A percentile compares a stretch with the other conserved stretches of the same genome.
Evolutionary conservation across 2,329 filamentous ascomycete genomes (phyloP).

Genomic region (Pseudocercospora fijiensis): DNA sequence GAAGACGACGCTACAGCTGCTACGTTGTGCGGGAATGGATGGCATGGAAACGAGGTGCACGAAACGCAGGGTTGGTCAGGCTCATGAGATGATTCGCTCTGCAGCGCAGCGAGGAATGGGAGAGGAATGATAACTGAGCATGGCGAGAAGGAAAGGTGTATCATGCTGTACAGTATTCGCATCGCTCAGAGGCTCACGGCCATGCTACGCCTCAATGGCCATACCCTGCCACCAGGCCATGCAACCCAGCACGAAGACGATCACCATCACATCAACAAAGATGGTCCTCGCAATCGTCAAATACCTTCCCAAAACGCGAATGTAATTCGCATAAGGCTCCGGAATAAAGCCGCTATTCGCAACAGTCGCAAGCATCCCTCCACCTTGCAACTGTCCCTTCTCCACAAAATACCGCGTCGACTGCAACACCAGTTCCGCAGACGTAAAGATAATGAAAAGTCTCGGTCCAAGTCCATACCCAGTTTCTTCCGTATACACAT

Average conservation of each 20-base stretch:
- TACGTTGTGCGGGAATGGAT: neutral
- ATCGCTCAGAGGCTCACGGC: neutral
- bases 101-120: neutral
- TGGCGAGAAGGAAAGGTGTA: neutral
- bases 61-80: neutral
- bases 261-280: slow-evolving; percentile 69
- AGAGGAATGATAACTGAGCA: neutral
- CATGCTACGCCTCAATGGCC: slow-evolving; percentile 19
- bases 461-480: slow-evolving; percentile 48
- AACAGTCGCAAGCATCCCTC: slow-evolving; percentile 64
- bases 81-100: neutral
- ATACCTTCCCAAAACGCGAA: slow-evolving; percentile 64
- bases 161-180: neutral
- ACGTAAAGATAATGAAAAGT: slow-evolving; percentile 80
- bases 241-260: slow-evolving; percentile 71
- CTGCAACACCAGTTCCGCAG: slow-evolving; percentile 70
- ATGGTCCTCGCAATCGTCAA: slow-evolving; percentile 70
- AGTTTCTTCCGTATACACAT: slow-evolving; percentile 41
- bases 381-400: slow-evolving; percentile 56
- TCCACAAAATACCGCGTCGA: slow-evolving; percentile 70
- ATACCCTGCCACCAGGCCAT: slow-evolving; percentile 49
- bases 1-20: neutral
- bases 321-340: slow-evolving; percentile 60
- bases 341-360: slow-evolving; percentile 62
- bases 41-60: neutral